phyloP scores from a whole-genome alignment of 2,329 filamentous ascomycete species.

The Phyllosticta capitalensis region DNA sequence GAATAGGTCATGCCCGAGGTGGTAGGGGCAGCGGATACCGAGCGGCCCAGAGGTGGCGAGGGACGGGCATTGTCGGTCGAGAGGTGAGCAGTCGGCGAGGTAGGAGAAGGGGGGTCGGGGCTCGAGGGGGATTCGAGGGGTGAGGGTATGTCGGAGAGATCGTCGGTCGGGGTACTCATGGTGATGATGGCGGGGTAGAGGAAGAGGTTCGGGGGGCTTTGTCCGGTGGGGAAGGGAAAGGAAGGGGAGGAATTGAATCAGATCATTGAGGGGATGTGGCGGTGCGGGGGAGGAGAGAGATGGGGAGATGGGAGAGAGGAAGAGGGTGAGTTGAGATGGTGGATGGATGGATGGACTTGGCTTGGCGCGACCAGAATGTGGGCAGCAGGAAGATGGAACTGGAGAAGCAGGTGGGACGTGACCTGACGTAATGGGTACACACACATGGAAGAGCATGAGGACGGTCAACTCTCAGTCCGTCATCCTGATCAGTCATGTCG shows the following conservation, averaged over 20 bases:
- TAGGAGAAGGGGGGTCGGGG: constrained; percentile 15
- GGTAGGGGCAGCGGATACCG: constrained; percentile 48
- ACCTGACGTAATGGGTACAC: neutral
- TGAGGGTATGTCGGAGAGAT: constrained; percentile 18
- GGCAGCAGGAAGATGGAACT: no score
- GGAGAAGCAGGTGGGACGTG: neutral
- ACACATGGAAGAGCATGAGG: no score
- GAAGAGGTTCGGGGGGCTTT: neutral
- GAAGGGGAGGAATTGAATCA: neutral
- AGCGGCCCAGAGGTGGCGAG: constrained; percentile 47
- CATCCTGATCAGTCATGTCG: no score
- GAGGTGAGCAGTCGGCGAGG: constrained; percentile 11
- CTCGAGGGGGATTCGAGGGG: constrained; percentile 19
- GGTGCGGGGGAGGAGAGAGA: neutral
- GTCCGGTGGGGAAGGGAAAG: neutral
- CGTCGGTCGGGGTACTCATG: constrained; percentile 7
- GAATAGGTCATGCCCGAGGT: constrained; percentile 58
- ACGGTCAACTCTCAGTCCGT: no score
- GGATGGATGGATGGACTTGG: neutral
- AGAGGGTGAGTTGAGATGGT: neutral
- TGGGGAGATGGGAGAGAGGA: neutral
- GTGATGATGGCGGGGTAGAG: constrained; percentile 2
- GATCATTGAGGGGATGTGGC: neutral
- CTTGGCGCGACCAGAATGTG: constrained; percentile 2
- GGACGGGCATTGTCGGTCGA: constrained; percentile 35